Conservation (phyloP, 192 early-diverging fungal genomes). For the Rhizophagus sp. region DNA sequence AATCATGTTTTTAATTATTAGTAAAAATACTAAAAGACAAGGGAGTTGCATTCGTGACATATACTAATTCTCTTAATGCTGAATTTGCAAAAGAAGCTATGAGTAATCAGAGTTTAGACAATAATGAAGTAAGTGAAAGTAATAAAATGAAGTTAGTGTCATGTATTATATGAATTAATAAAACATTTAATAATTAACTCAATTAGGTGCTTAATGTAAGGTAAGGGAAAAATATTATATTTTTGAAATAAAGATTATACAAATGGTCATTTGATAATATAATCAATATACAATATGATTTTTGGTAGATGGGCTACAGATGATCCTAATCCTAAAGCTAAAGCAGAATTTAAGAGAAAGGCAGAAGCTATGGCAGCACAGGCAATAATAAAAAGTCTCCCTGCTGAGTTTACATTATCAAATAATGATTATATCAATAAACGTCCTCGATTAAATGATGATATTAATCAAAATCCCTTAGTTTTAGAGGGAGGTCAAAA, state of each 20-base stretch:
- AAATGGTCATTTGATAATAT: background rate
- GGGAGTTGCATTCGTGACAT: slow-evolving; percentile 84
- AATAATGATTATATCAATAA: slow-evolving; percentile 23
- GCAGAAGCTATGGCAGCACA: slow-evolving; percentile 59
- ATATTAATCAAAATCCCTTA: slow-evolving; percentile 16
- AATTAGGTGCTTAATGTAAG: slow-evolving; percentile 37
- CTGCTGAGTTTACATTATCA: slow-evolving; percentile 41
- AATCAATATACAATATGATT: slow-evolving; percentile 25
- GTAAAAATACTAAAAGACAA: slow-evolving; percentile 70
- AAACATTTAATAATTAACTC: background rate
- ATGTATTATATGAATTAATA: background rate
- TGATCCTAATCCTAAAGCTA: slow-evolving; percentile 68
- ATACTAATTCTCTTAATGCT: slow-evolving; percentile 65
- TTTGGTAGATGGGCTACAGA: slow-evolving; percentile 83
- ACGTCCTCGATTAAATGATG: slow-evolving; percentile 8
- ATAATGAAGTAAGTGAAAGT: slow-evolving; percentile 61
- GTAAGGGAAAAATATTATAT: slow-evolving; percentile 12
- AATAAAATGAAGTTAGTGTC: background rate
- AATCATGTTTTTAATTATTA: slow-evolving; percentile 34
- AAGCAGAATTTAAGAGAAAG: slow-evolving; percentile 56
- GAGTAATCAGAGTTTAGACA: slow-evolving; percentile 76
- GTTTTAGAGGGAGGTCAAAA: slow-evolving; percentile 32
- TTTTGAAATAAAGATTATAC: slow-evolving; percentile 11
- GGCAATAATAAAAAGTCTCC: slow-evolving; percentile 56
- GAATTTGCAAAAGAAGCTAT: slow-evolving; percentile 93